Conservation (phyloP, 169 alveolate species). For the Eimeria sp. region DNA sequence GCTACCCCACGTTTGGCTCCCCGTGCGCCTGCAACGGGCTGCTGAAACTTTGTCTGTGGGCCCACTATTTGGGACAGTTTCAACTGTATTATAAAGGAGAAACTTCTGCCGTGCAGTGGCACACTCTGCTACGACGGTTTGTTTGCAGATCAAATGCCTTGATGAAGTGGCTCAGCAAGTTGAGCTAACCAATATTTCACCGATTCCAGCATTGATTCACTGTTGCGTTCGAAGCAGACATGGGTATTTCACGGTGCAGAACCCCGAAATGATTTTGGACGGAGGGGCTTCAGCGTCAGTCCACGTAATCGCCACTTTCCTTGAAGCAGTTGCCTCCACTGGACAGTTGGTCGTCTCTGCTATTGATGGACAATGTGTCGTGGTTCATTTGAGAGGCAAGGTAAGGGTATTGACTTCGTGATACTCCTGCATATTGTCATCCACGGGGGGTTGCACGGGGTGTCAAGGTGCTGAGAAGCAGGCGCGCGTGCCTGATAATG, state of each 20-base stretch:
- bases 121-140: neutral
- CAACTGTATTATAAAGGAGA: neutral
- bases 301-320: constrained; percentile 94
- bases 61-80: neutral
- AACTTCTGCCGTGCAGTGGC: neutral
- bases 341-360: constrained; percentile 94
- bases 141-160: constrained; percentile 82
- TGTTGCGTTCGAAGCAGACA: constrained; percentile 94
- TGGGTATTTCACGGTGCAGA: constrained; percentile 92
- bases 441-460: neutral
- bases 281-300: constrained; percentile 94
- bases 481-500: neutral
- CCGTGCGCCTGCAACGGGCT: constrained; percentile 82
- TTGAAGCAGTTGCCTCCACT: constrained; percentile 93
- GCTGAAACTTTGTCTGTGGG: constrained; percentile 85
- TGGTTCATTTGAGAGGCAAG: constrained; percentile 87
- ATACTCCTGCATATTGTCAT: neutral
- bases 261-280: constrained; percentile 91
- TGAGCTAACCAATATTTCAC: constrained; percentile 93
- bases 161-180: constrained; percentile 91
- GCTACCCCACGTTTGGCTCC: constrained; percentile 79
- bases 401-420: neutral
- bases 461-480: neutral
- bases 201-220: constrained; percentile 95
- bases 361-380: constrained; percentile 94